phyloP scores from a whole-genome alignment of 257 asterid species.

The Capsicum pubescens region DNA sequence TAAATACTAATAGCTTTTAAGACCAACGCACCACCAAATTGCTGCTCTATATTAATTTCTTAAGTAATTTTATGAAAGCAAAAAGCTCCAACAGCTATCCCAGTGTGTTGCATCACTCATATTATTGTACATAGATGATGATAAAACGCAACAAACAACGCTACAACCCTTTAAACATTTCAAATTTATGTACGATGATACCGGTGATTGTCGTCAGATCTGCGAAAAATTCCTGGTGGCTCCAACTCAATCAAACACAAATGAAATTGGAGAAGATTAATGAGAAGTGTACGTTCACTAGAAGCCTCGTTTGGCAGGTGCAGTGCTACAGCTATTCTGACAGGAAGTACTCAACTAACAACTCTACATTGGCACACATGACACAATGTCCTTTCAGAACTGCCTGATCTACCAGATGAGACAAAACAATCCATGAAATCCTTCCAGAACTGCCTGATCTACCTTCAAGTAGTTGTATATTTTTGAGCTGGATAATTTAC shows the following conservation, averaged over 20 bases:
- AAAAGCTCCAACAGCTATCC: neutral
- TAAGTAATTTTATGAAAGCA: neutral
- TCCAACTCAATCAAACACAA: neutral
- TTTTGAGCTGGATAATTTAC: constrained; percentile 32
- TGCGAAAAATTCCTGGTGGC: neutral
- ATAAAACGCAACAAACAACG: neutral
- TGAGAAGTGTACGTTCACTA: neutral
- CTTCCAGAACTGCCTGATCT: neutral
- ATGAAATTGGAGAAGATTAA: neutral
- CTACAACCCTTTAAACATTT: neutral
- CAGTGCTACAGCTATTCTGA: neutral
- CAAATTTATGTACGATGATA: neutral
- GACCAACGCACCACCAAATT: neutral
- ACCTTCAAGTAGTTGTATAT: constrained; percentile 30
- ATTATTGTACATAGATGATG: neutral
- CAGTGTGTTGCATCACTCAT: neutral
- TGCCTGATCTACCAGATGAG: neutral
- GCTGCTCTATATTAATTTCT: neutral
- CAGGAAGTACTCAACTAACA: neutral
- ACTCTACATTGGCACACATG: neutral
- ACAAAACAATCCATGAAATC: neutral
- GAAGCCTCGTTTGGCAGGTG: neutral
- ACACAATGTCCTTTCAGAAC: constrained; percentile 20
- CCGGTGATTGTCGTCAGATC: neutral
- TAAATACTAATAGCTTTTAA: too few relatives aligned